Evolutionary conservation across 1,284 basidiomycete species (phyloP).

Genomic region (Bondarzewia mesenterica): DNA sequence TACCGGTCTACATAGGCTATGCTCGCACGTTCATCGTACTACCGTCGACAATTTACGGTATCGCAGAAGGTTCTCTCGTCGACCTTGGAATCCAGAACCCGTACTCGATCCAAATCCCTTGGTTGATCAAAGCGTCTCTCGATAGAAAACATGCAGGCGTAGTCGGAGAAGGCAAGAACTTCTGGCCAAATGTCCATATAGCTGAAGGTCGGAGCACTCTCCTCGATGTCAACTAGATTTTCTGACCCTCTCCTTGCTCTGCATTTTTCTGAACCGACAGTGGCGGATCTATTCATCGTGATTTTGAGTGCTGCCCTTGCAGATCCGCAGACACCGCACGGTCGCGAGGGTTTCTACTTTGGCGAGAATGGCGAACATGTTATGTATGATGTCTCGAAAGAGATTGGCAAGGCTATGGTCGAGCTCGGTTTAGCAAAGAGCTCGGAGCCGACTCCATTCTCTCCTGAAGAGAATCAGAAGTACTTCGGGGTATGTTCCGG

Average conservation of each 20-base stretch:
- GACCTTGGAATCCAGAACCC: constrained; percentile 36
- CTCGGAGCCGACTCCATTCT: constrained; percentile 11
- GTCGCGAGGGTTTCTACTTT: constrained; percentile 18
- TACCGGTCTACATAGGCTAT: constrained; percentile 25
- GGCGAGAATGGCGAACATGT: constrained; percentile 20
- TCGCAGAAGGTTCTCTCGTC: constrained; percentile 34
- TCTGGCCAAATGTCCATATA: constrained; percentile 38
- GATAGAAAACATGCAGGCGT: constrained; percentile 19
- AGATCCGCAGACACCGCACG: constrained; percentile 11
- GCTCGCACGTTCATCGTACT: constrained; percentile 39
- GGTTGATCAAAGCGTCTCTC: constrained; percentile 28
- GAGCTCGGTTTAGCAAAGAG: constrained; percentile 20
- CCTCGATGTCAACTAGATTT: neutral
- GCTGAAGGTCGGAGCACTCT: constrained; percentile 27
- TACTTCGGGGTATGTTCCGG: neutral
- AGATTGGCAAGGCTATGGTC: constrained; percentile 37
- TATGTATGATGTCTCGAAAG: constrained; percentile 28
- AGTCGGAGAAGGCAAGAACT: constrained; percentile 26
- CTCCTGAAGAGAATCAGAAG: constrained; percentile 24
- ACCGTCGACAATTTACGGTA: constrained; percentile 40
- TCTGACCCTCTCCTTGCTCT: neutral
- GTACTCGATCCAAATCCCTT: constrained; percentile 37
- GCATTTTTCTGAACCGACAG: constrained; percentile 5
- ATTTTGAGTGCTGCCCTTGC: constrained; percentile 12
- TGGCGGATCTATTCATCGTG: constrained; percentile 10